A percentile compares a stretch with the other conserved stretches of the same genome.
These are phyloP conservation scores for Candida rishiriensis DNA, from an alignment of 805 yeast species.

Conservation along the genomic window DNA sequence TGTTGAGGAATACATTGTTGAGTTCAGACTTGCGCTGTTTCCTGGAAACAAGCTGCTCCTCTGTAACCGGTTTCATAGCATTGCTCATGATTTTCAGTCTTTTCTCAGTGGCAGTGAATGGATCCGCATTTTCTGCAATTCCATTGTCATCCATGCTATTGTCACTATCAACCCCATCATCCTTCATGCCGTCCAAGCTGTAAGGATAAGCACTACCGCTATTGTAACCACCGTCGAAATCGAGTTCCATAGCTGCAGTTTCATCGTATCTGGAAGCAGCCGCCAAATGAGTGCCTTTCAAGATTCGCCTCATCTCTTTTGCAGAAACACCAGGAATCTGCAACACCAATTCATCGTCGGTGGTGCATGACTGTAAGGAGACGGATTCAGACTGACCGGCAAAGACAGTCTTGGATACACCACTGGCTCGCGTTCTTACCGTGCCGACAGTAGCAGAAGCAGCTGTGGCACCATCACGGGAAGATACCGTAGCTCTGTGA, in stretches of 20 bases:
- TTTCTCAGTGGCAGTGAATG: slow-evolving; percentile 18
- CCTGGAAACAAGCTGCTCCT: slow-evolving; percentile 19
- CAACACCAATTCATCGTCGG: slow-evolving; percentile 10
- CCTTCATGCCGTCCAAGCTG: neutral
- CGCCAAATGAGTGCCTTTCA: slow-evolving; percentile 1
- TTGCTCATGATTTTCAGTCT: slow-evolving; percentile 24
- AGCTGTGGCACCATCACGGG: no score
- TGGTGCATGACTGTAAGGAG: no score
- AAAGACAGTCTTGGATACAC: no score
- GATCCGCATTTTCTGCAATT: no score
- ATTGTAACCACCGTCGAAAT: no score
- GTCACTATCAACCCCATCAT: slow-evolving; percentile 1
- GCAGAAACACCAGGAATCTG: slow-evolving; percentile 22
- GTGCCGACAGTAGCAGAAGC: no score
- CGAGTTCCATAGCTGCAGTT: neutral
- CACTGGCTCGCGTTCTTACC: no score
- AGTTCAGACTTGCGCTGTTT: slow-evolving; percentile 22
- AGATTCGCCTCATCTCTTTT: slow-evolving; percentile 14
- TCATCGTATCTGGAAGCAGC: neutral
- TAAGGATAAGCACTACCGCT: no score
- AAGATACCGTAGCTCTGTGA: no score
- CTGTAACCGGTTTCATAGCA: slow-evolving; percentile 23
- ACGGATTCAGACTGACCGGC: no score
- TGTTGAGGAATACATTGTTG: slow-evolving; percentile 25
- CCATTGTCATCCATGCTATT: slow-evolving; percentile 1